Evolutionary conservation across 1,139 yeast species (phyloP).

Genomic region (Blastobotrys illinoisensis): DNA sequence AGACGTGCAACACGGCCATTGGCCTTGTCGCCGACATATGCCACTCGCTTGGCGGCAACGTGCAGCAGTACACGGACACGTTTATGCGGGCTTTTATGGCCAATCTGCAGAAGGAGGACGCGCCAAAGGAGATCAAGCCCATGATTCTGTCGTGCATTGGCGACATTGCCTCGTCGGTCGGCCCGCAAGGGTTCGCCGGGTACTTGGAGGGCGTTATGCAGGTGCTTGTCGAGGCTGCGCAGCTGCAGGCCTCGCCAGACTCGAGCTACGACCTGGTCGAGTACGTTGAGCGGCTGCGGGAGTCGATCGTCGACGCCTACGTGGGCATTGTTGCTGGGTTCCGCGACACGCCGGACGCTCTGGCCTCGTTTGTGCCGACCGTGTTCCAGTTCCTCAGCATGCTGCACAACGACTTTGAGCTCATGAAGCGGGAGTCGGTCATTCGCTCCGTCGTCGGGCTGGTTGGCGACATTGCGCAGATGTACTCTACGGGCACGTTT

Average conservation of each 20-base stretch:
- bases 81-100: conserved; percentile 79
- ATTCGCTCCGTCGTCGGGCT: conserved; percentile 80
- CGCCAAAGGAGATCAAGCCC: conserved; percentile 79
- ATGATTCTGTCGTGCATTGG: conserved; percentile 92
- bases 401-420: conserved; percentile 54
- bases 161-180: conserved; percentile 88
- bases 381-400: conserved; percentile 65
- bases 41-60: conserved; percentile 75
- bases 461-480: conserved; percentile 86
- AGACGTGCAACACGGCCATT: conserved; percentile 81
- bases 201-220: conserved; percentile 77
- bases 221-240: conserved; percentile 56
- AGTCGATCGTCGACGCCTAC: conserved; percentile 87
- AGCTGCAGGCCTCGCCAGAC: conserved; percentile 40
- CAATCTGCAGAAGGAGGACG: conserved; percentile 57
- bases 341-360: conserved; percentile 58
- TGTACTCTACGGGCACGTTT: conserved; percentile 73
- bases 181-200: conserved; percentile 59
- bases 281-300: conserved; percentile 65
- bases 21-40: conserved; percentile 96
- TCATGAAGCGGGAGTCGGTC: conserved; percentile 57
- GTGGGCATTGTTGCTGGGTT: conserved; percentile 93
- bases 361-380: conserved; percentile 60
- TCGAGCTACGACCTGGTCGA: conserved; percentile 70
- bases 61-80: conserved; percentile 69